Base-by-base conservation (phyloP, 2,329 filamentous ascomycete species). In the Calonectria henricotiae region DNA sequence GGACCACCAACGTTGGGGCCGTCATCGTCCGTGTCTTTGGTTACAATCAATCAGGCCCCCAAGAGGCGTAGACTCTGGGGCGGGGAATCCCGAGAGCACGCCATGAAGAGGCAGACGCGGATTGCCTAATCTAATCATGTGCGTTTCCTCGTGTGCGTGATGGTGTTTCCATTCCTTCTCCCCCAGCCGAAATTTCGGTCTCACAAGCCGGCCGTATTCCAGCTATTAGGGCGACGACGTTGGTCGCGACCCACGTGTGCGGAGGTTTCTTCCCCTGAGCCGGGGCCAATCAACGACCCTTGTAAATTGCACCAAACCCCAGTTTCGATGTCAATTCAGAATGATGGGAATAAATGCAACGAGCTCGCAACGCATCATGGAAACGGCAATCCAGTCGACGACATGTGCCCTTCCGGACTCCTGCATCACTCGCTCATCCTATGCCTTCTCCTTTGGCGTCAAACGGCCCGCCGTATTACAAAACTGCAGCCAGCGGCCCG, bases 311-410 rank as follows among this genome's bases (percentile, higher is more conserved):
- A 17, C 23, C 51, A 39, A 17, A 23, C 32, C 51, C 51, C 51
- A 6, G 51, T n/a, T n/a, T 23, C 20, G n/a, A 55, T 30, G 12
- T n/a, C 35, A 27, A 32, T n/a, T 23, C 43, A 20, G 20, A 23
- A 37, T 17, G 32, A 37, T 39, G 51, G 51, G 35, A 58, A 39
- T 23, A 58, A 23, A 58, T 39, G 51, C 51, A 58, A 25, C 5
- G 5, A 8, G 51, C 51, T 58, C 51, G 51, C 51, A 58, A 58
- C 35, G 51, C 51, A 58, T 58, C 32, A 58, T 58, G 51, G 51
- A 58, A 58, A 58, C 32, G 51, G 51, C 51, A 58, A 58, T 58
- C 51, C 32, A 58, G 51, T 58, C 51, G 51, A 49, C 25, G 46
- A 58, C 51, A 58, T 58, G 51, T 58, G 51, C 51, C 51, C 51